Percentiles rank a stretch among this genome's conserved stretches.
Conservation (phyloP, 371 early-diverging fungal genomes). For the Caulochytrium protostelioides region DNA sequence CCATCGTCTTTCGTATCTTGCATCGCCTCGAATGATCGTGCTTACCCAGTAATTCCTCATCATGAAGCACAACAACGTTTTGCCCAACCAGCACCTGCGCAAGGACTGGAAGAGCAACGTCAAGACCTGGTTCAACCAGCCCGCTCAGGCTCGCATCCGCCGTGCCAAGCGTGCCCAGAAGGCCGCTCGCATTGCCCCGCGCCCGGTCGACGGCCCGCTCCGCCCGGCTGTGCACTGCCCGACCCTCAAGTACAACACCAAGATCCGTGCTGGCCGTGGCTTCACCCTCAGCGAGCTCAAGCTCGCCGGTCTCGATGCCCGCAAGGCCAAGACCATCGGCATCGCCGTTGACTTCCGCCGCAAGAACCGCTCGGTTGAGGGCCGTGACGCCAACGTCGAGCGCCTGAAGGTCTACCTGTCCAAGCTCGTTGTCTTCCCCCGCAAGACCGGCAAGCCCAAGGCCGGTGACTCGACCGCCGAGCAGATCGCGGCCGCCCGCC, state of each 20-base stretch:
- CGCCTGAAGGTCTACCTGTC: constrained; percentile 92
- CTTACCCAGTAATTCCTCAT: constrained; percentile 2
- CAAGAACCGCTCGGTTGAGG: constrained; percentile 90
- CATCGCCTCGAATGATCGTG: too few species aligned
- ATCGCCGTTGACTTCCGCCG: constrained; percentile 97
- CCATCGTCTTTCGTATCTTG: too few species aligned
- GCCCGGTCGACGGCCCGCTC: constrained; percentile 89
- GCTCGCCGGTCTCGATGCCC: constrained; percentile 86
- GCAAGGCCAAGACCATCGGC: constrained; percentile 91
- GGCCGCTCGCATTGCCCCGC: constrained; percentile 90
- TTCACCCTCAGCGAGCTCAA: constrained; percentile 97
- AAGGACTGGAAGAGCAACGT: constrained; percentile 97
- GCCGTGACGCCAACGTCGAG: constrained; percentile 81
- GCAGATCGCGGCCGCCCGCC: constrained; percentile 43
- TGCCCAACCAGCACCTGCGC: constrained; percentile 97
- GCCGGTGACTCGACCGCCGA: constrained; percentile 50
- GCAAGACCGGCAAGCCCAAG: constrained; percentile 64
- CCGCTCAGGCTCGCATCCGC: constrained; percentile 83
- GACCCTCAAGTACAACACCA: constrained; percentile 97
- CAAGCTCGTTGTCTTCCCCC: constrained; percentile 82
- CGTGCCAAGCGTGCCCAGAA: constrained; percentile 73
- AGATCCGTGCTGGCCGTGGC: constrained; percentile 94
- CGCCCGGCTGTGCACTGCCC: constrained; percentile 96
- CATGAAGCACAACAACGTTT: constrained; percentile 95
- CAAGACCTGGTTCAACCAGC: constrained; percentile 99